These are phyloP conservation scores for Penicillium nucicola DNA, from an alignment of 495 filamentous ascomycete species.

Conservation along the genomic window DNA sequence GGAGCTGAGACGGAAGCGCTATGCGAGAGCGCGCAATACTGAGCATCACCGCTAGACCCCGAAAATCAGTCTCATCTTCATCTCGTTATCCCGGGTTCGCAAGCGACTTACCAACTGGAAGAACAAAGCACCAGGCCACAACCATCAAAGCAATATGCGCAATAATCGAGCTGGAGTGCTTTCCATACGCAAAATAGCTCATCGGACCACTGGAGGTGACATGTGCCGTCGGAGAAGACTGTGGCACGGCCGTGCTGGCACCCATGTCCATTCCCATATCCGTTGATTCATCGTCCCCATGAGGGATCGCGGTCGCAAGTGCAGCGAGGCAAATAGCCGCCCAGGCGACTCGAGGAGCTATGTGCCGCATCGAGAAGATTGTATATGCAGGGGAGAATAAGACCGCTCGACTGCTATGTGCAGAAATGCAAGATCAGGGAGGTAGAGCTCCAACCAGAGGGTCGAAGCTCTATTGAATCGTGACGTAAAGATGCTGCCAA, in stretches of 20 bases:
- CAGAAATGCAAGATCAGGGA: not conserved
- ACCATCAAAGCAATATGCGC: constrained; percentile 80
- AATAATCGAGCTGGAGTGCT: constrained; percentile 64
- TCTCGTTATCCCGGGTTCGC: not conserved
- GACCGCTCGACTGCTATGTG: not conserved
- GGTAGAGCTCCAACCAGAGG: constrained; percentile 13
- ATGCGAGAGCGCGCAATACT: constrained; percentile 77
- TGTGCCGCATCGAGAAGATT: constrained; percentile 20
- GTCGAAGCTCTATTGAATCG: constrained; percentile 24
- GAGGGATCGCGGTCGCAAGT: constrained; percentile 34
- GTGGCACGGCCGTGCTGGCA: constrained; percentile 13
- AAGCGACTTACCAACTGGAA: constrained; percentile 68
- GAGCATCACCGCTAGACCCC: constrained; percentile 69
- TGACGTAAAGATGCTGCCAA: constrained; percentile 25
- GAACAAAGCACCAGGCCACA: constrained; percentile 75
- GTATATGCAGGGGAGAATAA: not conserved
- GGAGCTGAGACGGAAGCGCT: constrained; percentile 67
- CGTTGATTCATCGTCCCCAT: constrained; percentile 34
- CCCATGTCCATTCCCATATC: constrained; percentile 35
- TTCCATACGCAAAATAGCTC: constrained; percentile 75
- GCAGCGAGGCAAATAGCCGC: constrained; percentile 31
- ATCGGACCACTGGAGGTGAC: constrained; percentile 24
- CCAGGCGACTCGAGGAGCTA: constrained; percentile 26
- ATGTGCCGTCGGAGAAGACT: constrained; percentile 22
- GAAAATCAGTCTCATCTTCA: not conserved